Evolutionary conservation across 306 rosid genomes (phyloP).

Genomic region (Quercus suber): DNA sequence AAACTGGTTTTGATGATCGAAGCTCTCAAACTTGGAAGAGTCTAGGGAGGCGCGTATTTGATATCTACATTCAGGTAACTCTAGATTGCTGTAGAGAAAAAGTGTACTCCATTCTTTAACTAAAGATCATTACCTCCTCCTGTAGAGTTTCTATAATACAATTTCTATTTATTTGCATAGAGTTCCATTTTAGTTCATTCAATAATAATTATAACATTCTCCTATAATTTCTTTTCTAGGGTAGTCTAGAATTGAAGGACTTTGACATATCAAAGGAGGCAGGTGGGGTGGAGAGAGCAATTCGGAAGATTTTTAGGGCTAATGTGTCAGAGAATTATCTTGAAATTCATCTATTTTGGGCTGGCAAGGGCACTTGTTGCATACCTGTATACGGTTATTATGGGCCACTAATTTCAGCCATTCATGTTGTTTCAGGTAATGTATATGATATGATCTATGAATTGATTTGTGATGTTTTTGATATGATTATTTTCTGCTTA

Average conservation of each 20-base stretch:
- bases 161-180: no score
- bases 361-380: conserved; percentile 87
- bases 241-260: conserved; percentile 50
- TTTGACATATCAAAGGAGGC: conserved; percentile 67
- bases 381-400: conserved; percentile 52
- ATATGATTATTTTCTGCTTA: neutral
- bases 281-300: conserved; percentile 29
- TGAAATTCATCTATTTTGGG: conserved; percentile 86
- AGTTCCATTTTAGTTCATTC: neutral
- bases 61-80: conserved; percentile 72
- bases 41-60: conserved; percentile 66
- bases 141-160: neutral
- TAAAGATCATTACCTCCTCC: neutral
- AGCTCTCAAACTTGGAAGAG: conserved; percentile 53
- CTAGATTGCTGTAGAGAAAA: neutral
- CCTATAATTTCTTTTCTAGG: conserved; percentile 26
- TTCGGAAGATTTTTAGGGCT: conserved; percentile 30
- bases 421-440: conserved; percentile 66
- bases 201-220: neutral
- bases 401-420: conserved; percentile 77
- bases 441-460: neutral
- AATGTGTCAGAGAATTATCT: conserved; percentile 55
- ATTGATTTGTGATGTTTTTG: neutral
- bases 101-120: neutral
- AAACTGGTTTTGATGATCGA: conserved; percentile 32